phyloP scores from a whole-genome alignment of 2,329 filamentous ascomycete species.

The Botrytis elliptica region DNA sequence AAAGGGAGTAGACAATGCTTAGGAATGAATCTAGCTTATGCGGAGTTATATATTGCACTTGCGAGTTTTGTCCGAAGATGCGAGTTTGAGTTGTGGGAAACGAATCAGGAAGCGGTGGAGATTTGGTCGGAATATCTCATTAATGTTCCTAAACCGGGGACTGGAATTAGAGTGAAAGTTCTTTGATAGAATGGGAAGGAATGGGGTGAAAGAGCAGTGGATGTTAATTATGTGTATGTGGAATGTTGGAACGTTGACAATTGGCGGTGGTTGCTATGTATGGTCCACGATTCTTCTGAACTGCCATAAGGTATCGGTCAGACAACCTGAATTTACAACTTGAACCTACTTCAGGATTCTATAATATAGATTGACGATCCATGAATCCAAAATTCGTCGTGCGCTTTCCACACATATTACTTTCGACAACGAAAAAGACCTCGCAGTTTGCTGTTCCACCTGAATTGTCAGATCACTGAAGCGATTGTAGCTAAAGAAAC shows the following conservation, averaged over 20 bases:
- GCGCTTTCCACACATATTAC: not conserved
- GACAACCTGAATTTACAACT: not conserved
- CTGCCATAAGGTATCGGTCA: not conserved
- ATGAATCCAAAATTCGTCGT: not conserved
- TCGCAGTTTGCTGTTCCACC: not conserved
- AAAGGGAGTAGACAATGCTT: constrained; percentile 46
- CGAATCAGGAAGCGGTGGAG: constrained; percentile 12
- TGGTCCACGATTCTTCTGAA: not conserved
- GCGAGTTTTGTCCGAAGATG: constrained; percentile 14
- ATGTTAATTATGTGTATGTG: not conserved
- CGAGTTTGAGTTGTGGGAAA: constrained; percentile 15
- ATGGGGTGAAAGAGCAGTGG: too few relatives aligned
- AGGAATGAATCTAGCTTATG: constrained; percentile 37
- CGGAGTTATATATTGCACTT: constrained; percentile 20
- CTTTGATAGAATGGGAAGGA: not conserved
- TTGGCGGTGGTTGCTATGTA: too few relatives aligned
- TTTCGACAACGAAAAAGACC: not conserved
- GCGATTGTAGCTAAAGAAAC: rapidly evolving
- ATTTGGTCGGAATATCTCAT: constrained; percentile 7
- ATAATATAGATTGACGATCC: not conserved
- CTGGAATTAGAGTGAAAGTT: constrained; percentile 15
- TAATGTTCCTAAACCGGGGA: not conserved
- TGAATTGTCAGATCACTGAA: not conserved
- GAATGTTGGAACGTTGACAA: not conserved
- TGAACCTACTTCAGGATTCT: not conserved